These are phyloP conservation scores for Pichia sp. DNA, from an alignment of 1,139 yeast species.

Conservation along the genomic window DNA sequence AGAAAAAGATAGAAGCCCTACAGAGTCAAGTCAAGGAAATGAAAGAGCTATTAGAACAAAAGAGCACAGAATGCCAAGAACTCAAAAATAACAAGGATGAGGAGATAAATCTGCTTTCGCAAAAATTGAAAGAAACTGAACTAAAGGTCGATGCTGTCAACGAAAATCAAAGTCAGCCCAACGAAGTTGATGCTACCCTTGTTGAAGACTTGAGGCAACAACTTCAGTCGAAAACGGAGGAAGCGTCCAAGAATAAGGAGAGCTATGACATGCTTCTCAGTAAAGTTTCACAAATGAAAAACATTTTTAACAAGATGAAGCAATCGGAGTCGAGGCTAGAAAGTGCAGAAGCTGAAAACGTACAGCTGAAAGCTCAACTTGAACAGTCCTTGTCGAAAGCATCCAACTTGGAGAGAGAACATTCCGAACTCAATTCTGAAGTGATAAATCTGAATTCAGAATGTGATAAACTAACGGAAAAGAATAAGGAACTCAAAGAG, in stretches of 20 bases:
- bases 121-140: background rate
- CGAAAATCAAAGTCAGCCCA: conserved; percentile 1
- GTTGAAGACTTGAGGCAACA: conserved; percentile 27
- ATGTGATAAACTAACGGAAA: conserved; percentile 53
- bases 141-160: conserved; percentile 14
- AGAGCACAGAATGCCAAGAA: conserved; percentile 7
- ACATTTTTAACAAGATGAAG: conserved; percentile 68
- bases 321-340: conserved; percentile 68
- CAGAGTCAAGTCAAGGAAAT: conserved; percentile 6
- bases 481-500: conserved; percentile 39
- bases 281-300: conserved; percentile 73
- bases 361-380: conserved; percentile 13
- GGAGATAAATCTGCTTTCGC: conserved; percentile 23
- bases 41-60: conserved; percentile 1
- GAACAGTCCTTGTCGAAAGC: conserved; percentile 17
- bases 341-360: conserved; percentile 32
- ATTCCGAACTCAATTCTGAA: conserved; percentile 42
- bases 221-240: conserved; percentile 37
- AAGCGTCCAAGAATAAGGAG: conserved; percentile 59
- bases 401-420: conserved; percentile 24
- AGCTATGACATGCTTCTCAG: conserved; percentile 72
- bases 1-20: background rate
- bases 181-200: background rate
- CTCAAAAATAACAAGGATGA: conserved; percentile 15
- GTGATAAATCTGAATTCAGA: conserved; percentile 53